Evolutionary conservation across 140 eudicot species (phyloP).

Genomic region (Erigeron philadelphicus): DNA sequence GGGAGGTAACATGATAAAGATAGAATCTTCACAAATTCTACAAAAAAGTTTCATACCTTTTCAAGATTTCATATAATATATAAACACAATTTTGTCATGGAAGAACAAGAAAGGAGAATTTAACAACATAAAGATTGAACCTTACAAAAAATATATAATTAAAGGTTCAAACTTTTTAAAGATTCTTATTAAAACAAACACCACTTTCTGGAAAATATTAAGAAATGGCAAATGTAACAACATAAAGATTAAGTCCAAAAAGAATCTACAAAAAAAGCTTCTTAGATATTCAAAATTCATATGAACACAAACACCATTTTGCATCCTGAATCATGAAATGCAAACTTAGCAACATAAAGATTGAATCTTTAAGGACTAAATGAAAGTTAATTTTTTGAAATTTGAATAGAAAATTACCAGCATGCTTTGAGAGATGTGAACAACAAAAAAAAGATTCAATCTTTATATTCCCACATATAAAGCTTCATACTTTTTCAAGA

Average conservation of each 20-base stretch:
- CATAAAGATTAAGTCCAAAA: not conserved
- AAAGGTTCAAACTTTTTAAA: too few relatives aligned
- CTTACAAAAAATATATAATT: too few relatives aligned
- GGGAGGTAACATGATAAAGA: slow-evolving; percentile 1
- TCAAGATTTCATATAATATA: slow-evolving; percentile 1
- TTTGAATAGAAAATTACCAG: too few relatives aligned
- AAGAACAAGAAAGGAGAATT: too few relatives aligned
- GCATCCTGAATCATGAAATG: not conserved
- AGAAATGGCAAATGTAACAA: too few relatives aligned
- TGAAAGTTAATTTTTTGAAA: too few relatives aligned
- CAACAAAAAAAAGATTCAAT: too few relatives aligned
- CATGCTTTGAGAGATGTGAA: too few relatives aligned
- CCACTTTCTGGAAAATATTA: too few relatives aligned
- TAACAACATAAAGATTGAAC: too few relatives aligned
- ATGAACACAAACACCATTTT: not conserved
- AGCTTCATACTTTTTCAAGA: not conserved
- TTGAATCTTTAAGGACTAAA: not conserved
- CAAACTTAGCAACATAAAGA: not conserved
- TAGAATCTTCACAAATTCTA: slow-evolving; percentile 10
- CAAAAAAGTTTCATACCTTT: not conserved
- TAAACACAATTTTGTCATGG: not conserved
- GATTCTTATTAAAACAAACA: too few relatives aligned
- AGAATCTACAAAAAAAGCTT: not conserved
- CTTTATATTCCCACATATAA: not conserved
- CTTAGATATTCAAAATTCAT: not conserved